Base-by-base conservation (phyloP, 208 protist genomes). In the Trypanosoma caninum region DNA sequence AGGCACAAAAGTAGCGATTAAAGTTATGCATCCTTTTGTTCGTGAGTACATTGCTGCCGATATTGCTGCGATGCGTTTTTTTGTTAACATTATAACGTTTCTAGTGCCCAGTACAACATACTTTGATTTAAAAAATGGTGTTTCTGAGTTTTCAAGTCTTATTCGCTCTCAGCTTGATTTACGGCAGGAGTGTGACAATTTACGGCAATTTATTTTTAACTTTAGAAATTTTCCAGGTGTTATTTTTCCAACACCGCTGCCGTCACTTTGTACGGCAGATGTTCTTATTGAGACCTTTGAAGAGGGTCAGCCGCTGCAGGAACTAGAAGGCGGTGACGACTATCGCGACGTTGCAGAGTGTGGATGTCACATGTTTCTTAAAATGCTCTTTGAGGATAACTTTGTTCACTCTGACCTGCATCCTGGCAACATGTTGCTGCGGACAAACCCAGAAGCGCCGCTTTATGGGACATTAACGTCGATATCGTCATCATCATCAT, bases 361-460 rank as follows among this genome's bases (percentile, higher is more conserved):
- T 7, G 91, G 93, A 2, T 94, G 90, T 50, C 81, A 97, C 50
- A 91, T 93, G 76, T 98, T 97, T 60, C 63, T 98, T 9, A 96
- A 97, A 63, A 98, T 98, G 95, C 77, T 97, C 9, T 95, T 98
- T 53, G 72, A 95, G 41, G 88, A 98, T 74, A 97, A 97, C 63
- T 97, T 97, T 77, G 78, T 97, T 27, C 95, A 98, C 69, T 94
- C 90, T 3, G 95, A 98, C 60, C 65, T 98, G 33, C 95, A 98
- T 54, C 93, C 93, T 6, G 95, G 95, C 9, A 98, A 98, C 48
- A 58, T 97, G 27, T 57, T 97, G 30, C 62, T 97, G 25, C 69
- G 80, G 14, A 78, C 65, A 23, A 89, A 89, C 66, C 65, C 38
- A 47, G 69, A 18, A 48, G 76, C 30, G 33, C 59, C 30, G 22